These are phyloP conservation scores for Zygoascus ofunaensis DNA, from an alignment of 805 yeast species.

Conservation along the genomic window DNA sequence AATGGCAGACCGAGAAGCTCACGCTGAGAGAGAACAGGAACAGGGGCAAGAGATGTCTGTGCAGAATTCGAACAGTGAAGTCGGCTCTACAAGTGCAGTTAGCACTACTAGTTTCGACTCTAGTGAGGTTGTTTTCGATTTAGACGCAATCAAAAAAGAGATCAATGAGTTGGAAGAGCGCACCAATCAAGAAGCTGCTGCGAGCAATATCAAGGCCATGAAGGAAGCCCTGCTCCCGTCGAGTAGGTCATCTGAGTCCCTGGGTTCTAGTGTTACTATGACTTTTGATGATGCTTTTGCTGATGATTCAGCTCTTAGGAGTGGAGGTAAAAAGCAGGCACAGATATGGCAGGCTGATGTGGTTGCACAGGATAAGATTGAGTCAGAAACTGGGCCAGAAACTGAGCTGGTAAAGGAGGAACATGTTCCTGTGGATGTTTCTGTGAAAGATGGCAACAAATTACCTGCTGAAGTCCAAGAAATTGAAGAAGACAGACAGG, in stretches of 20 bases:
- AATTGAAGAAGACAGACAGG: no score
- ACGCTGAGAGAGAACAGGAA: conserved; percentile 32
- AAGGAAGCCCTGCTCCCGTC: not conserved
- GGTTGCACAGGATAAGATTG: not conserved
- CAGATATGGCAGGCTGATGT: not conserved
- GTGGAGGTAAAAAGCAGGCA: conserved; percentile 5
- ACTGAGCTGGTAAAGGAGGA: no score
- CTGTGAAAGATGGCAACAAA: no score
- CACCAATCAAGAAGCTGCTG: conserved; percentile 1
- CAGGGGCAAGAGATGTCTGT: conserved; percentile 35
- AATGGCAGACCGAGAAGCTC: conserved; percentile 29
- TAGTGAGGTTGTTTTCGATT: conserved; percentile 27
- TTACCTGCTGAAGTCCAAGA: no score
- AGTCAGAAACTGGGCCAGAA: not conserved
- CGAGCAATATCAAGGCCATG: not conserved
- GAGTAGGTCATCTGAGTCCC: not conserved
- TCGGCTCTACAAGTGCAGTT: conserved; percentile 36
- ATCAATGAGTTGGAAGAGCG: conserved; percentile 25
- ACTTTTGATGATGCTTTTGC: conserved; percentile 22
- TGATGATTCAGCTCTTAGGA: conserved; percentile 21
- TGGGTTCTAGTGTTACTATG: conserved; percentile 9
- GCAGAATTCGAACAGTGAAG: conserved; percentile 33
- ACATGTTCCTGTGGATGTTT: no score
- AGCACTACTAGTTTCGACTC: conserved; percentile 33
- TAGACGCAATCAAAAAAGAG: conserved; percentile 32